Evolutionary conservation across 2,329 filamentous ascomycete genomes (phyloP).

Genomic region (Bipolaris gigantea): DNA sequence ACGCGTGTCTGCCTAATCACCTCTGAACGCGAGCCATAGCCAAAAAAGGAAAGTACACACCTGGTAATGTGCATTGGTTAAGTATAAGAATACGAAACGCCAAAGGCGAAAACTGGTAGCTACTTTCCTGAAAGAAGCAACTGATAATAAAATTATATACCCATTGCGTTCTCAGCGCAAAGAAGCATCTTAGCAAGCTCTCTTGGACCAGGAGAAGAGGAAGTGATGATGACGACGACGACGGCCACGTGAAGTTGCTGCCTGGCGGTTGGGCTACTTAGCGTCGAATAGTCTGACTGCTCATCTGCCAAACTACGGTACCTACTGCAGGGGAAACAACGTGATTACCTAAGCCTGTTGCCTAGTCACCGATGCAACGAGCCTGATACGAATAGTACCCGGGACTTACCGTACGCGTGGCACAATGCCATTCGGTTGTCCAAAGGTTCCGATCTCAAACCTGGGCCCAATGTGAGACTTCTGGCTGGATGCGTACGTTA

Average conservation of each 20-base stretch:
- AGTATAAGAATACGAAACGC: background rate
- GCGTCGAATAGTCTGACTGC: no score
- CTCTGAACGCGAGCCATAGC: background rate
- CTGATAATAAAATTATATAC: background rate
- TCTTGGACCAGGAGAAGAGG: no score
- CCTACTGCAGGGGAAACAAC: no score
- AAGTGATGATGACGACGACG: background rate
- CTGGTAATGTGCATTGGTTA: background rate
- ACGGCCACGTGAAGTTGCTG: background rate
- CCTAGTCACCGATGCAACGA: no score
- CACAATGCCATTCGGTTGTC: no score
- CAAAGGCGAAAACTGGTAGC: background rate
- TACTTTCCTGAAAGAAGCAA: background rate
- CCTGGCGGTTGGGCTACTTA: background rate
- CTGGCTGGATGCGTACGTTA: background rate
- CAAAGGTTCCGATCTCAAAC: no score
- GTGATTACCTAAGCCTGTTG: no score
- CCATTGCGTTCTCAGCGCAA: background rate
- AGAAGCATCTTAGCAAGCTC: no score
- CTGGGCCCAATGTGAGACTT: background rate
- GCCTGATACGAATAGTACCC: no score
- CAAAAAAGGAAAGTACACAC: conserved; percentile 5
- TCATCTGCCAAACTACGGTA: no score
- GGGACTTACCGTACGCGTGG: no score
- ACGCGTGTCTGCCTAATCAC: background rate